Evolutionary conservation across 768 basidiomycete genomes (phyloP).

Genomic region (Lactarius psammicola): DNA sequence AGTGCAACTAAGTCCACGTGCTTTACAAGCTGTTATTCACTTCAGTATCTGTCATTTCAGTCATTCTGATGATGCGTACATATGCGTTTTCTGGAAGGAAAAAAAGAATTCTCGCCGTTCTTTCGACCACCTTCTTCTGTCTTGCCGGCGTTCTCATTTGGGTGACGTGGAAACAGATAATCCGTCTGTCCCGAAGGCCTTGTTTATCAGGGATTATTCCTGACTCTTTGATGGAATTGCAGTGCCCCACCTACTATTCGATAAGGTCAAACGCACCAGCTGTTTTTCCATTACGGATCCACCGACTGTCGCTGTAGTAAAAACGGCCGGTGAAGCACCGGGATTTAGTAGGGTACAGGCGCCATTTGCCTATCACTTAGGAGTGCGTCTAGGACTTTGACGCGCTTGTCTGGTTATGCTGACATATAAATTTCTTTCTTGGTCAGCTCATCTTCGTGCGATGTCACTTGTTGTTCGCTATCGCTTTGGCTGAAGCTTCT

Average conservation of each 20-base stretch:
- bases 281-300: slow-evolving; percentile 23
- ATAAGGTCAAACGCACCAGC: not conserved
- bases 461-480: not conserved
- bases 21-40: slow-evolving; percentile 2
- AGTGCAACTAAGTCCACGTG: not conserved
- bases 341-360: no score
- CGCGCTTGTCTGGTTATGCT: not conserved
- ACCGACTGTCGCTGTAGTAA: not conserved
- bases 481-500: not conserved
- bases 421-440: not conserved
- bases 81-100: slow-evolving; percentile 25
- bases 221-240: not conserved
- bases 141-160: slow-evolving; percentile 10
- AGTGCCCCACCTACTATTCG: slow-evolving; percentile 11
- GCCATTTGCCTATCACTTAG: no score
- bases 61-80: slow-evolving; percentile 26
- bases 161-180: slow-evolving; percentile 9
- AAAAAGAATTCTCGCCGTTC: slow-evolving; percentile 8
- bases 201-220: not conserved
- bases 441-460: slow-evolving; percentile 16
- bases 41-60: not conserved
- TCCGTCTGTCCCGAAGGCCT: not conserved
- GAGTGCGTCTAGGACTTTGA: slow-evolving; percentile 4
- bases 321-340: not conserved
- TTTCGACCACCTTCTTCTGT: slow-evolving; percentile 3